Evolutionary conservation across 1,139 yeast species (phyloP).

Genomic region (Pneumocystis sp.): DNA sequence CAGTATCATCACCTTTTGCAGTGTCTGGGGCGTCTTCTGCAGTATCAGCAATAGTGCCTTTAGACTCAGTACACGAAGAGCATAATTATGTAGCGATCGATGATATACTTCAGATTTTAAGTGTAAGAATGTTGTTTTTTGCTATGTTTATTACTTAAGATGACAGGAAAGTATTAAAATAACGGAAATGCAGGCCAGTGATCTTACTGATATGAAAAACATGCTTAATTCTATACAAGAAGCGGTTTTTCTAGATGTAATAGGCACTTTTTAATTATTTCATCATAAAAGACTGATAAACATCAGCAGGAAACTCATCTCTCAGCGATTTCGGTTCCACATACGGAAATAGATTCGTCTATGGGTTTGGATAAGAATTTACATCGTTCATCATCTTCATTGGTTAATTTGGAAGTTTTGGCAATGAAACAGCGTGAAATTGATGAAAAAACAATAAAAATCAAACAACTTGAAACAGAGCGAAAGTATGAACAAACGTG

Average conservation of each 20-base stretch:
- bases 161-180: not conserved
- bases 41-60: not conserved
- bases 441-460: not conserved
- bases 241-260: not conserved
- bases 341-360: too few species aligned
- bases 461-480: not conserved
- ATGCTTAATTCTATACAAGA: not conserved
- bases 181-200: not conserved
- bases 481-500: not conserved
- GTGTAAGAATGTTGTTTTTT: not conserved
- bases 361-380: too few species aligned
- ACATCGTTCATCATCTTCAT: not conserved
- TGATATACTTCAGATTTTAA: not conserved
- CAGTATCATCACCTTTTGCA: slow-evolving; percentile 28
- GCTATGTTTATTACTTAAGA: not conserved
- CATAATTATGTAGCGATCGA: not conserved
- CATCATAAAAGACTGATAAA: not conserved
- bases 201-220: not conserved
- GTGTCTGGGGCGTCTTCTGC: slow-evolving; percentile 17
- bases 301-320: not conserved
- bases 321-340: not conserved
- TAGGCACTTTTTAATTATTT: not conserved
- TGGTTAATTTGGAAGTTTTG: not conserved
- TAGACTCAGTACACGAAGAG: not conserved
- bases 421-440: not conserved